Conservation (phyloP, 78 protist genomes). For the Dictyostelium firmibasis region DNA sequence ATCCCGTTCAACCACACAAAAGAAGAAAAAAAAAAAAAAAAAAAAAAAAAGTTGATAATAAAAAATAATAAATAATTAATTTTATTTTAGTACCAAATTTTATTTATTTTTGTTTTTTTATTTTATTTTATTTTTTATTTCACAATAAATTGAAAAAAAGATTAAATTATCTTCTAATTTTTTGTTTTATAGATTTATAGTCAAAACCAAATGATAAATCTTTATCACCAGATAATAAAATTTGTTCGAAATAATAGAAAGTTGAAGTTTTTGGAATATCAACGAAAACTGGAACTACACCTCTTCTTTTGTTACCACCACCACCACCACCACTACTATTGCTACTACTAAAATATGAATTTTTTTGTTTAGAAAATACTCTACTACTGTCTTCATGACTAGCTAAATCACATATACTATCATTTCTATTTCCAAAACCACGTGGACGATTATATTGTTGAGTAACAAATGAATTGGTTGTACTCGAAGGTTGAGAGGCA, state of each 20-base stretch:
- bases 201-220: slow-evolving; percentile 12
- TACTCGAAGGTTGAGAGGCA: neutral
- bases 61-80: too few relatives aligned
- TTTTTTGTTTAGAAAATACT: neutral
- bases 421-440: neutral
- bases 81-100: too few relatives aligned
- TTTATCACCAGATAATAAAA: slow-evolving; percentile 38
- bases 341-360: too few relatives aligned
- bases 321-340: neutral
- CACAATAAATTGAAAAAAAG: neutral
- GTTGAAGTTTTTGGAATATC: slow-evolving; percentile 28
- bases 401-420: neutral
- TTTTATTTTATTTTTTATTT: too few relatives aligned
- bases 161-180: neutral
- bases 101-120: too few relatives aligned
- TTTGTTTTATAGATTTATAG: neutral
- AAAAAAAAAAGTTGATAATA: too few relatives aligned
- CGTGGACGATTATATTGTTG: neutral
- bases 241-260: slow-evolving; percentile 33
- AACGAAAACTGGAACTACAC: slow-evolving; percentile 50
- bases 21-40: too few relatives aligned
- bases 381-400: neutral
- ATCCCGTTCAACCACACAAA: too few relatives aligned
- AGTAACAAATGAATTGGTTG: too few relatives aligned
- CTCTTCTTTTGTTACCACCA: neutral